Percentiles rank a stretch among this genome's conserved stretches.
Evolutionary conservation across 2,329 filamentous ascomycete genomes (phyloP).

Genomic region (Myriosclerotinia scirpicola): DNA sequence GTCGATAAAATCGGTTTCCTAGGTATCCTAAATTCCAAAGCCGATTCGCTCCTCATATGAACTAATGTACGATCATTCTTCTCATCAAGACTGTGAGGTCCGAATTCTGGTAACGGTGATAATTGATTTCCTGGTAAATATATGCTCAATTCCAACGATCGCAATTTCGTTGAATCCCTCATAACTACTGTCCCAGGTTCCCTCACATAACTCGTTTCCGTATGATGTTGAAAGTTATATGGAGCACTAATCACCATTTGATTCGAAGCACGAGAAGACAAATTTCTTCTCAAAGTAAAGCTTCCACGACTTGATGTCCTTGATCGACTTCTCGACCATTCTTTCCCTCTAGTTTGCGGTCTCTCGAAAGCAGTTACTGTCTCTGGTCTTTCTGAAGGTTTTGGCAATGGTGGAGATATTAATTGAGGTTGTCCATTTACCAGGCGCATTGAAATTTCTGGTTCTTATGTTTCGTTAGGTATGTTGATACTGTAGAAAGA

Average conservation of each 20-base stretch:
- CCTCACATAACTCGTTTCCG: slow-evolving; percentile 19
- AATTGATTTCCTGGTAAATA: slow-evolving; percentile 49
- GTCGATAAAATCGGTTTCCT: slow-evolving; percentile 38
- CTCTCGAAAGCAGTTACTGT: slow-evolving; percentile 16
- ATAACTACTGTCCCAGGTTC: slow-evolving; percentile 44
- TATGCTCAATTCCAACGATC: slow-evolving; percentile 58
- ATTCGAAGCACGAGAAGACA: slow-evolving; percentile 43
- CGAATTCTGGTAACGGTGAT: slow-evolving; percentile 58
- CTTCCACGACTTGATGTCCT: slow-evolving; percentile 46
- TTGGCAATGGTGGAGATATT: slow-evolving; percentile 41
- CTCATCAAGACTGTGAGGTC: slow-evolving; percentile 35
- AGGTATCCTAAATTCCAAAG: slow-evolving; percentile 37
- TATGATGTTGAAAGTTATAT: slow-evolving; percentile 23
- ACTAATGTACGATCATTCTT: slow-evolving; percentile 23
- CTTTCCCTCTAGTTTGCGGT: slow-evolving; percentile 30
- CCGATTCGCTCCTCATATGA: slow-evolving; percentile 37
- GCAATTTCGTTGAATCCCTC: slow-evolving; percentile 43
- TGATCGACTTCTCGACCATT: slow-evolving; percentile 44
- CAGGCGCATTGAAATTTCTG: slow-evolving; percentile 42
- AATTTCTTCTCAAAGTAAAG: slow-evolving; percentile 48
- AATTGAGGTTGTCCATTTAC: slow-evolving; percentile 45
- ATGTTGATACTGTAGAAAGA: not conserved
- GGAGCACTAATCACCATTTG: slow-evolving; percentile 22
- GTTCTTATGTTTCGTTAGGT: slow-evolving; percentile 29
- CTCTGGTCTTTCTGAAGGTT: slow-evolving; percentile 35